Percentiles rank a stretch among this genome's conserved stretches.
phyloP scores from a whole-genome alignment of 768 basidiomycete species.

The Amanita pseudoporphyria region DNA sequence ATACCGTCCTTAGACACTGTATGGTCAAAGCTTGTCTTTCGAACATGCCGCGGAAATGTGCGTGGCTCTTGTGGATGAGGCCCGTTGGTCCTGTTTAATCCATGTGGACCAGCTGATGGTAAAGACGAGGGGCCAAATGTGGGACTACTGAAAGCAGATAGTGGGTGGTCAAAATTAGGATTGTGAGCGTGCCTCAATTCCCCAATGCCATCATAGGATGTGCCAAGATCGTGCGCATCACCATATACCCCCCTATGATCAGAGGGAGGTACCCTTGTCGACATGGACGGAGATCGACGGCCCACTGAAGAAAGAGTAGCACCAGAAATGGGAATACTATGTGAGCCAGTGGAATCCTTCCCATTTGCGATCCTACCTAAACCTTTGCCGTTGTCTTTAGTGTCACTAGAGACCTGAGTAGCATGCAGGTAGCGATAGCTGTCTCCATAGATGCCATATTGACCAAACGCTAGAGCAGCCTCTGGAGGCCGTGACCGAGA shows the following conservation, averaged over 20 bases:
- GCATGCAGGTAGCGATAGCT: background rate
- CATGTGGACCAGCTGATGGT: slow-evolving; percentile 62
- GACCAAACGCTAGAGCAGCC: slow-evolving; percentile 38
- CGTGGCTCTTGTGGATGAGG: slow-evolving; percentile 30
- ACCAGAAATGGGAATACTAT: slow-evolving; percentile 31
- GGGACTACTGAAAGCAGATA: slow-evolving; percentile 35
- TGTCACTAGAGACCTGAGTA: background rate
- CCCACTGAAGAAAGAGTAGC: slow-evolving; percentile 35
- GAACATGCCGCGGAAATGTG: slow-evolving; percentile 73
- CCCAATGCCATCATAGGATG: slow-evolving; percentile 22
- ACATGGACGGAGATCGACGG: slow-evolving; percentile 38
- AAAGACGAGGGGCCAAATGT: slow-evolving; percentile 62
- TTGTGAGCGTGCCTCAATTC: slow-evolving; percentile 19
- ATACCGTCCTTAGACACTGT: slow-evolving; percentile 67
- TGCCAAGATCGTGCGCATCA: slow-evolving; percentile 28
- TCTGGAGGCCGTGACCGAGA: slow-evolving; percentile 72
- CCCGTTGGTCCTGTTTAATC: slow-evolving; percentile 28
- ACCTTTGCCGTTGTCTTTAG: slow-evolving; percentile 1
- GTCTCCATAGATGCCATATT: slow-evolving; percentile 18
- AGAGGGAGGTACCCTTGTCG: slow-evolving; percentile 23
- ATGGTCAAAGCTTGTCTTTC: slow-evolving; percentile 94
- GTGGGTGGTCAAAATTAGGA: slow-evolving; percentile 25
- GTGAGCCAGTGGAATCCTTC: slow-evolving; percentile 10
- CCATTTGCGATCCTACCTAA: background rate
- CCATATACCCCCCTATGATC: slow-evolving; percentile 41